Evolutionary conservation across 305 asterid species (phyloP), one percentile per base, ranked within the genome.

Genomic region (Solanum hybrid): DNA sequence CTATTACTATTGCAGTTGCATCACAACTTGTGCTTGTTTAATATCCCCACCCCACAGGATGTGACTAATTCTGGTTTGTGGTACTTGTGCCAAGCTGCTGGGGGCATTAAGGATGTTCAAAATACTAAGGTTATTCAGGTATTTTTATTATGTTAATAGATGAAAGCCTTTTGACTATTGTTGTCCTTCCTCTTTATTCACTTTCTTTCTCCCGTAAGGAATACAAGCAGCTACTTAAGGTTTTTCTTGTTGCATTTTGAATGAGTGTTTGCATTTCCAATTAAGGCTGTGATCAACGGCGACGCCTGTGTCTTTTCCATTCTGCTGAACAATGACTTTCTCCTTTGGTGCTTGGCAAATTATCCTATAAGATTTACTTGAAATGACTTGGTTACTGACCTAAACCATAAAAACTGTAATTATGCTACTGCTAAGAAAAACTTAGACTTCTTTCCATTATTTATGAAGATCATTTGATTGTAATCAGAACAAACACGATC

Each of bases 81-180:
- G 94, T 96, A 96, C 93, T 94, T 96, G 88, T 96, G 98, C 93
- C 96, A 95, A 93, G 95, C 77, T 70, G 97, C 98, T 88, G 96
- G 88, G 90, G 95, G 91, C 82, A 86, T 94, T 70, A 92, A 94
- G 92, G 95, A 92, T 91, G 94, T 90, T 76, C 92, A 89, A 89
- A 94, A 84, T 89, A 87, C 96, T 57, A 94, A 95, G 89, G 79
- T 90, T 88, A 89, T 96, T 89, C 94, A 94, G 98, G 98, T 96
- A 80, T 83, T 89, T 77, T 32, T 84, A 36, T 89, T 80, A 36
- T 89, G 33, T 73, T 87, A 24, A 37, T 79, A 51, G 33, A 89
- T 34, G 79, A 83, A 26, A 33, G 39, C 73, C 7, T 87, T 87
- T 29, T 13, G 24, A 32, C 24, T 33, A 61, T 68, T 38, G 31